Conservation (phyloP, 345 rosid species). For the Brassica carinata region DNA sequence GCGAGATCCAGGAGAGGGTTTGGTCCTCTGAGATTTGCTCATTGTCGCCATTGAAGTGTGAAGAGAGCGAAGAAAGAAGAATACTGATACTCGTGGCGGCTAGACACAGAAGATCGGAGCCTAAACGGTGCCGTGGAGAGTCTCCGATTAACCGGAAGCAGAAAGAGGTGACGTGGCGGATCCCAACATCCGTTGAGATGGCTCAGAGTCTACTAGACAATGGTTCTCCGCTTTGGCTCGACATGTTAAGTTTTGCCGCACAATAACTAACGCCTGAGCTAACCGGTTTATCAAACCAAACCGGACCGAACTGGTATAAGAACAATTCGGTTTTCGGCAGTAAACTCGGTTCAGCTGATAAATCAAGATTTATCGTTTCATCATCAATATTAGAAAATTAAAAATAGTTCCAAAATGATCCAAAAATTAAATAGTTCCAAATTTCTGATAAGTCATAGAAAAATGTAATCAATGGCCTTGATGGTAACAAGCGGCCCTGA, state of each 20-base stretch:
- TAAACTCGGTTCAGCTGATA: not conserved
- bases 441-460: not conserved
- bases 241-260: not conserved
- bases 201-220: not conserved
- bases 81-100: not conserved
- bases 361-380: not conserved
- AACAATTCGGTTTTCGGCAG: not conserved
- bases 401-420: too few species aligned
- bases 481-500: not conserved
- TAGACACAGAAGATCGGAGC: not conserved
- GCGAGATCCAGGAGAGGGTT: slow-evolving; percentile 50
- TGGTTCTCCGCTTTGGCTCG: not conserved
- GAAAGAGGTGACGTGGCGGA: not conserved
- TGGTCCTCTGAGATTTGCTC: slow-evolving; percentile 49
- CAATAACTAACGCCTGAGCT: not conserved
- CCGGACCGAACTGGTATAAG: not conserved
- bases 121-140: not conserved
- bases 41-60: slow-evolving; percentile 34
- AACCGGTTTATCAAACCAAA: not conserved
- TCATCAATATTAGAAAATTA: not conserved
- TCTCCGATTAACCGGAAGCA: not conserved
- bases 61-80: not conserved
- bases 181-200: not conserved
- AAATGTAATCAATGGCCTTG: not conserved
- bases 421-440: too few species aligned